Conservation (phyloP, 371 early-diverging fungal genomes). For the Blastocladiella emersonii region DNA sequence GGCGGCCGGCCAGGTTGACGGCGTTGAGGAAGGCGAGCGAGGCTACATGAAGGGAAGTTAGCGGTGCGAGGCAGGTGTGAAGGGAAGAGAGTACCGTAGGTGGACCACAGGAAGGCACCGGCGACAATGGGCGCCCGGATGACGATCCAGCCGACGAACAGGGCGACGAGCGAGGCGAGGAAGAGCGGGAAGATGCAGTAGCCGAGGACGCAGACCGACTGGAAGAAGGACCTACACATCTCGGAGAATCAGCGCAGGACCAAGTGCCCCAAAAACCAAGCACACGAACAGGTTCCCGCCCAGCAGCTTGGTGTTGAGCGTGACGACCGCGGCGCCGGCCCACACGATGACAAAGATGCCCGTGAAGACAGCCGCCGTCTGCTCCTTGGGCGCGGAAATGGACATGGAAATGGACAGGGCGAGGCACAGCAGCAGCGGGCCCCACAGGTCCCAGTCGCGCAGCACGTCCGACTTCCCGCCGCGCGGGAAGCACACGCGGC, state of each 20-base stretch:
- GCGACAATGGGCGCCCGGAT: slow-evolving; percentile 52
- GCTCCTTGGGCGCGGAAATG: slow-evolving; percentile 34
- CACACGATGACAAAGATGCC: slow-evolving; percentile 82
- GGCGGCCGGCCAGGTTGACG: slow-evolving; percentile 60
- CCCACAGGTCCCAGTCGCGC: slow-evolving; percentile 89
- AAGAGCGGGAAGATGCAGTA: slow-evolving; percentile 91
- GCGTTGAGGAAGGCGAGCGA: slow-evolving; percentile 77
- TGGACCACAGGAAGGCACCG: slow-evolving; percentile 68
- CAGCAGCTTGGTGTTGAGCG: slow-evolving; percentile 78
- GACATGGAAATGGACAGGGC: slow-evolving; percentile 58
- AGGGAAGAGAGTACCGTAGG: slow-evolving; percentile 40
- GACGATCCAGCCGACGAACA: slow-evolving; percentile 47
- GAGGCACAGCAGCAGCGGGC: slow-evolving; percentile 79
- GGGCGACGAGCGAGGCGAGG: slow-evolving; percentile 49
- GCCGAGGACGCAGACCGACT: slow-evolving; percentile 85
- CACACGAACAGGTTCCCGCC: slow-evolving; percentile 66
- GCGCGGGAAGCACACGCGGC: slow-evolving; percentile 57
- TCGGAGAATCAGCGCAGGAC: background rate
- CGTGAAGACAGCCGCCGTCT: slow-evolving; percentile 74
- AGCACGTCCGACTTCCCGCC: slow-evolving; percentile 48
- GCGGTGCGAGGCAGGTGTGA: background rate
- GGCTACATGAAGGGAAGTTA: slow-evolving; percentile 30
- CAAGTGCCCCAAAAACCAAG: slow-evolving; percentile 2
- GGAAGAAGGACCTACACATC: slow-evolving; percentile 65
- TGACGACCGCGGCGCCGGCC: slow-evolving; percentile 81